These are phyloP conservation scores for Ceratobasidium sp. DNA, from an alignment of 1,284 basidiomycete genomes.

Conservation along the genomic window DNA sequence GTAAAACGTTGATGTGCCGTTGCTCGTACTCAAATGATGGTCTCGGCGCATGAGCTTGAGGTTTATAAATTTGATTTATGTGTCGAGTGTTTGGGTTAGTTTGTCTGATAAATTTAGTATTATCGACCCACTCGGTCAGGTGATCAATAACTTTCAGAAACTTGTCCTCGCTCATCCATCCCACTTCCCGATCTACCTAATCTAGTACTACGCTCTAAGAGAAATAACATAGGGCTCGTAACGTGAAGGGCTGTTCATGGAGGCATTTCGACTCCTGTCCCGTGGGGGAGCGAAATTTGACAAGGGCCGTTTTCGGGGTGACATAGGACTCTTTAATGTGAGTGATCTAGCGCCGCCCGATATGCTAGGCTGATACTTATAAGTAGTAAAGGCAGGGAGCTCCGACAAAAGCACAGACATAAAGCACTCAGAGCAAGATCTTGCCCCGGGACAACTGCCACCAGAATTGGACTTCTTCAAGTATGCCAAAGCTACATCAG, in stretches of 20 bases:
- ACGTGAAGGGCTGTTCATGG: constrained; percentile 47
- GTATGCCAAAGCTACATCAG: constrained; percentile 60
- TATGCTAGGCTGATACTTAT: constrained; percentile 33
- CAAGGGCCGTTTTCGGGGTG: constrained; percentile 74
- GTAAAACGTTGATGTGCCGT: not conserved
- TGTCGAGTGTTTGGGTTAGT: too few relatives aligned
- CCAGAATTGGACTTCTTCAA: constrained; percentile 88
- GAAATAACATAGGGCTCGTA: not conserved
- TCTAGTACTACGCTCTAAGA: not conserved
- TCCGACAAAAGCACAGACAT: not conserved
- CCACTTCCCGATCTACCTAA: too few relatives aligned
- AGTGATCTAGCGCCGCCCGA: constrained; percentile 42
- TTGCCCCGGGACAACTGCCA: constrained; percentile 63
- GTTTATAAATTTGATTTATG: not conserved
- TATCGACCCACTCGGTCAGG: not conserved
- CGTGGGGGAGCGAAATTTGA: constrained; percentile 79
- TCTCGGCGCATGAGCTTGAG: too few relatives aligned
- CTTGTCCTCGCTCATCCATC: not conserved
- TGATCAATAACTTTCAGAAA: constrained; percentile 22
- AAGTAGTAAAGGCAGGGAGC: constrained; percentile 21
- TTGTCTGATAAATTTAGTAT: constrained; percentile 4
- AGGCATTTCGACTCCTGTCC: constrained; percentile 78
- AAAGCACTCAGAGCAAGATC: constrained; percentile 46
- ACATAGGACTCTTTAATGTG: constrained; percentile 78
- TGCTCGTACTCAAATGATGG: not conserved